Evolutionary conservation across 129 eudicot species (phyloP).

Genomic region (Lonicera japonica): DNA sequence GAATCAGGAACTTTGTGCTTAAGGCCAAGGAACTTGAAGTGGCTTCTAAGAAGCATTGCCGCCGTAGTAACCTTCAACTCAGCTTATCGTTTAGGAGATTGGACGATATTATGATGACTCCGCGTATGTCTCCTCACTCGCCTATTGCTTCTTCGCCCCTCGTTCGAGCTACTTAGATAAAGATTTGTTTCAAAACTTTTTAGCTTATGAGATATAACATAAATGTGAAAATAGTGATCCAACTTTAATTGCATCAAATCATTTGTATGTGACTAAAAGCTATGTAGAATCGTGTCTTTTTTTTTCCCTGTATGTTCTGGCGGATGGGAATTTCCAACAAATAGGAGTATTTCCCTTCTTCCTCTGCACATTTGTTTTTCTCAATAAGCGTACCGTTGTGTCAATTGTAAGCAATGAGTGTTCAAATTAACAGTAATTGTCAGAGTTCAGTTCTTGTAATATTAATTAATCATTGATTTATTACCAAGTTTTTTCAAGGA

Average conservation of each 20-base stretch:
- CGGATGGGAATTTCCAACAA: background rate
- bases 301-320: background rate
- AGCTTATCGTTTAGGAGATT: conserved; percentile 48
- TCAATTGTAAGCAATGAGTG: background rate
- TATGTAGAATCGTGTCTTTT: background rate
- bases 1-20: conserved; percentile 45
- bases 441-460: too few relatives aligned
- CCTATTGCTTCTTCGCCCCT: conserved; percentile 54
- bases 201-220: too few relatives aligned
- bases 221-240: too few relatives aligned
- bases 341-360: background rate
- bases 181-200: background rate
- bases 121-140: conserved; percentile 45
- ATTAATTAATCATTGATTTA: too few relatives aligned
- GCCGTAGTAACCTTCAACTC: conserved; percentile 45
- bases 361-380: background rate
- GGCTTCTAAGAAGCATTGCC: conserved; percentile 23
- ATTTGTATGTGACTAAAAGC: too few relatives aligned
- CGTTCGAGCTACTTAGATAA: conserved; percentile 22
- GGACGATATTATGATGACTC: conserved; percentile 39
- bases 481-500: too few relatives aligned
- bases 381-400: background rate
- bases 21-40: conserved; percentile 24
- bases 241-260: too few relatives aligned
- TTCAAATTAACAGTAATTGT: too few relatives aligned